Conservation (phyloP, 257 asterid genomes). For the Misopates orontium region DNA sequence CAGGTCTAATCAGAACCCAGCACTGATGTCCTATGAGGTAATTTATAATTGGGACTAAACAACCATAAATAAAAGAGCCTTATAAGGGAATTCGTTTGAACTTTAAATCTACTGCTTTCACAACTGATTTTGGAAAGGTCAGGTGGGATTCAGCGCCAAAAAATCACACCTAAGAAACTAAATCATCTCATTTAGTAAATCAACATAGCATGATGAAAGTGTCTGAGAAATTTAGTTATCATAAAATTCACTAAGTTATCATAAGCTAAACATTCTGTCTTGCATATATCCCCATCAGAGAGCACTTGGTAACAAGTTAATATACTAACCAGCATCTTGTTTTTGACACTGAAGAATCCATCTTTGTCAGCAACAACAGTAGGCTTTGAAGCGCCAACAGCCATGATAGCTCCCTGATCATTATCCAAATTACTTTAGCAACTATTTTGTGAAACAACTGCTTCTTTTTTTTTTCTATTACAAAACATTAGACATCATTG, state of each 20-base stretch:
- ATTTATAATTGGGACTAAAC: not conserved
- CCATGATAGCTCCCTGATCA: conserved; percentile 92
- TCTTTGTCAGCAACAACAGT: conserved; percentile 61
- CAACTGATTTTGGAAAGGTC: not conserved
- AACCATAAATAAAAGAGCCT: not conserved
- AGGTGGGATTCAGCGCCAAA: not conserved
- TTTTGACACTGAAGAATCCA: conserved; percentile 72
- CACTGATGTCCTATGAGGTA: too few relatives aligned
- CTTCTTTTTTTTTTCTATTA: not conserved
- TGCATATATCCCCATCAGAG: too few relatives aligned
- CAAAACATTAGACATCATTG: conserved; percentile 10
- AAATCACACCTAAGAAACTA: not conserved
- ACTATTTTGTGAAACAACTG: not conserved
- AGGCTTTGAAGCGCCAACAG: conserved; percentile 93
- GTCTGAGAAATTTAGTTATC: not conserved
- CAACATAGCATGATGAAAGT: not conserved
- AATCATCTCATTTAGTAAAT: not conserved
- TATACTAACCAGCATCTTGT: conserved; percentile 77
- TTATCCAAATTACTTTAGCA: conserved; percentile 23
- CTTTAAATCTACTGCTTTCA: not conserved
- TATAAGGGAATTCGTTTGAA: not conserved
- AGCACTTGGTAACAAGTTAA: not conserved
- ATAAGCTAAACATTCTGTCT: not conserved
- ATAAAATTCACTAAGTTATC: not conserved
- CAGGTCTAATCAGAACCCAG: too few relatives aligned